Base-by-base conservation (phyloP, 2,329 filamentous ascomycete species). In the Shiraia sp. region DNA sequence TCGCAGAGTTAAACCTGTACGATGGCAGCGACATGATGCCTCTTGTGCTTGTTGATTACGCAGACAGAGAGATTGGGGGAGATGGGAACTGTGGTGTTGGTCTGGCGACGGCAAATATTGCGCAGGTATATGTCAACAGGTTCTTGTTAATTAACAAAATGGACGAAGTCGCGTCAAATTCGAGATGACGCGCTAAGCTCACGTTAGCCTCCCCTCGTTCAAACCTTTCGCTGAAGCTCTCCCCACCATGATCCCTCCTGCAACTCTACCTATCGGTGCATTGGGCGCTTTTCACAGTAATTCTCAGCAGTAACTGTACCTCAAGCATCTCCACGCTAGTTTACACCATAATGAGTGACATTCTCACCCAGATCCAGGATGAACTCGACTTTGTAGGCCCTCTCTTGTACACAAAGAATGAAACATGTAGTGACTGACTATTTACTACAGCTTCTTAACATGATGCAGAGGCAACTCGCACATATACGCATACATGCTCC, bases 341-440 rank as follows among this genome's bases (percentile, higher is more conserved):
- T 16, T 17, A 17, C 22, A 5, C 22, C 38, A 63, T 28, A 42
- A 90, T 90, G 83, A 79, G 80, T 19, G 89, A 95, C 65, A 78
- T 86, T 49, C 78, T 95, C 43, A 92, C 89, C 1, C 88, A 93
- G 68, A 77, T 93, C 43, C 89, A 95, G 71, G 88, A 93, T 73
- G 85, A 87, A 69, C 81, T 92, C 47, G 88, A 93, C 62, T 83
- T 90, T 78, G 88, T 88, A 73, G 24, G 70, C 32, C 23, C 33
- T 14, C 15, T 19, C 27, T 13, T 8, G 17, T 27, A 19, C 15
- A 14, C 22, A 22, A 22, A 22, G 19, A 22, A 22, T 22, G 19
- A 22, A 8, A 32, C 31, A n/a, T 30, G 14, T 30, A 32, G 15
- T n/a, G 24, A 12, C 9, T 8, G 17, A 22, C 33, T 27, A 27